Percentiles rank a stretch among this genome's conserved stretches.
Conservation (phyloP, 106 monocot species). For the Hemerocallis citrina region DNA sequence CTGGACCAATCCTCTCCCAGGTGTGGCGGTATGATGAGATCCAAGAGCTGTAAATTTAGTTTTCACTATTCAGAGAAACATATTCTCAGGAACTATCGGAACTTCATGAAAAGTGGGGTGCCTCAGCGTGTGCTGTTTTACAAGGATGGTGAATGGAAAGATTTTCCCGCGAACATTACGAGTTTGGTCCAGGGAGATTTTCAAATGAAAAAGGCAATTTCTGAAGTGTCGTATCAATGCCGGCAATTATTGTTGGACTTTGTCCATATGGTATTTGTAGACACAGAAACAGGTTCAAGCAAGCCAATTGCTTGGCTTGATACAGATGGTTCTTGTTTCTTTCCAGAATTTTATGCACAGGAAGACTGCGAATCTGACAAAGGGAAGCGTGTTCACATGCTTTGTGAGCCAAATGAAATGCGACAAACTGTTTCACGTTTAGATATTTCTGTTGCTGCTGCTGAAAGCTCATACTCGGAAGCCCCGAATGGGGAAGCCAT, state of each 20-base stretch:
- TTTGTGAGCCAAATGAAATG: slow-evolving; percentile 23
- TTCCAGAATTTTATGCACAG: slow-evolving; percentile 42
- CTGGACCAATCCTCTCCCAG: slow-evolving; percentile 1
- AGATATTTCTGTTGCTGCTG: slow-evolving; percentile 24
- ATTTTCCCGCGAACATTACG: slow-evolving; percentile 45
- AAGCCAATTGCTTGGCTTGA: slow-evolving; percentile 88
- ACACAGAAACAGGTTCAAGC: slow-evolving; percentile 29
- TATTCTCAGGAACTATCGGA: slow-evolving; percentile 45
- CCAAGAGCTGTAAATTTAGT: slow-evolving; percentile 1
- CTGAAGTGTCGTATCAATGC: slow-evolving; percentile 34
- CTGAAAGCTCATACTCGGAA: slow-evolving; percentile 67
- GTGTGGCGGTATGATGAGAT: background rate
- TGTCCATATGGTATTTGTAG: slow-evolving; percentile 60
- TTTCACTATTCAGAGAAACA: slow-evolving; percentile 4
- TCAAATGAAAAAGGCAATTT: slow-evolving; percentile 49
- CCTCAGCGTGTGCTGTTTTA: slow-evolving; percentile 52
- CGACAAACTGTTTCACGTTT: slow-evolving; percentile 10
- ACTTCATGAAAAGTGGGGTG: slow-evolving; percentile 65
- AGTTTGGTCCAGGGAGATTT: slow-evolving; percentile 41
- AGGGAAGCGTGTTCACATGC: no score
- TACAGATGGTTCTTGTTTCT: slow-evolving; percentile 42
- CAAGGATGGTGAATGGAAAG: slow-evolving; percentile 56
- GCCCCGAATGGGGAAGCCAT: slow-evolving; percentile 15
- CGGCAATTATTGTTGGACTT: slow-evolving; percentile 61
- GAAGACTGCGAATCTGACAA: slow-evolving; percentile 1